A percentile compares a stretch with the other conserved stretches of the same genome.
These are phyloP conservation scores for Reticulascus tulasneorum DNA, from an alignment of 2,329 filamentous ascomycete species.

Conservation along the genomic window DNA sequence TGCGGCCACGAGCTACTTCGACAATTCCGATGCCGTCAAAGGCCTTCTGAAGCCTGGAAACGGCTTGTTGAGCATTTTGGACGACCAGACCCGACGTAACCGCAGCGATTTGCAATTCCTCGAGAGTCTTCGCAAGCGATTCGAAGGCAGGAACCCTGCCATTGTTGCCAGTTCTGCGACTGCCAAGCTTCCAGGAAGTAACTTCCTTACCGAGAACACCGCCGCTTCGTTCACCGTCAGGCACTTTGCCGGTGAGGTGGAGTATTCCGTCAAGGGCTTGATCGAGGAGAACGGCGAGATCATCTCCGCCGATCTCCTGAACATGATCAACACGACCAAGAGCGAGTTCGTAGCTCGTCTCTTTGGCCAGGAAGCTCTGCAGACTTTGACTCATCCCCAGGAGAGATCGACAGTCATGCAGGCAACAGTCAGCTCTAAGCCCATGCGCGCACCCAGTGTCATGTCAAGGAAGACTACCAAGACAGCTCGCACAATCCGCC, in stretches of 20 bases:
- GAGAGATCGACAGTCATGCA: conserved; percentile 91
- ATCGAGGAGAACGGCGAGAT: conserved; percentile 95
- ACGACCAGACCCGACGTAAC: conserved; percentile 89
- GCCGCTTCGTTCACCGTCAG: conserved; percentile 82
- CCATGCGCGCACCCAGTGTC: conserved; percentile 86
- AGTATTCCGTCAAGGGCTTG: conserved; percentile 82
- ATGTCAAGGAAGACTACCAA: conserved; percentile 70
- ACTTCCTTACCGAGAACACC: conserved; percentile 80
- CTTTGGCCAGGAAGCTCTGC: conserved; percentile 92
- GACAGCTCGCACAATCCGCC: conserved; percentile 22
- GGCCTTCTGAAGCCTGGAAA: conserved; percentile 90
- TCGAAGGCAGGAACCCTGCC: conserved; percentile 89
- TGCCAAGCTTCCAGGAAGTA: conserved; percentile 77
- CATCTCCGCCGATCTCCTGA: conserved; percentile 93
- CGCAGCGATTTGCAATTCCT: conserved; percentile 86
- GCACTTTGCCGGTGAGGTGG: conserved; percentile 94
- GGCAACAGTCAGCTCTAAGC: conserved; percentile 93
- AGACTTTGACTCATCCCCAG: conserved; percentile 88
- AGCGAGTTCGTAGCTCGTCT: conserved; percentile 85
- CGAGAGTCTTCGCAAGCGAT: conserved; percentile 86
- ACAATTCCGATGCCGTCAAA: conserved; percentile 92
- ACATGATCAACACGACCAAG: conserved; percentile 82
- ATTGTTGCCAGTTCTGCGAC: conserved; percentile 75
- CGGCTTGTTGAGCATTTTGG: conserved; percentile 86
- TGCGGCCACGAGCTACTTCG: conserved; percentile 91